A percentile compares a stretch with the other conserved stretches of the same genome.
Evolutionary conservation across 768 basidiomycete species (phyloP).

Genomic region (Naganishia kalamii): DNA sequence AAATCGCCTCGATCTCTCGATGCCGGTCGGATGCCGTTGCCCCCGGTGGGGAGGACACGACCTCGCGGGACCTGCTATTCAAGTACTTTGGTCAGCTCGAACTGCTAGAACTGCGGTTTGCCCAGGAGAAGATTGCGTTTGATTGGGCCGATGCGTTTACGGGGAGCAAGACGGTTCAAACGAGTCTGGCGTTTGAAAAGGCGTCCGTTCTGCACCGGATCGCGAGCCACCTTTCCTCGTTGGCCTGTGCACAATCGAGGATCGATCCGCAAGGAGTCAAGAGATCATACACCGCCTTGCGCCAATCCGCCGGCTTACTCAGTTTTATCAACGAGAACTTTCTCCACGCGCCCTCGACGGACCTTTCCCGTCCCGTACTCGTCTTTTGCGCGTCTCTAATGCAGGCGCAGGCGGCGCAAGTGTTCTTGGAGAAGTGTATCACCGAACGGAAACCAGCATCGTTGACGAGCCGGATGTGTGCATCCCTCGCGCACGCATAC

Average conservation of each 20-base stretch:
- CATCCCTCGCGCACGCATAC: conserved; percentile 77
- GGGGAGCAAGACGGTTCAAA: conserved; percentile 83
- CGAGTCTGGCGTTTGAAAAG: conserved; percentile 96
- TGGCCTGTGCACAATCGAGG: conserved; percentile 64
- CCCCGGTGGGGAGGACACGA: conserved; percentile 81
- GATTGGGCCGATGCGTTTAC: conserved; percentile 96
- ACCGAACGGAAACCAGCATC: conserved; percentile 74
- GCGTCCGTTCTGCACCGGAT: conserved; percentile 96
- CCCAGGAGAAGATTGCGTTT: conserved; percentile 92
- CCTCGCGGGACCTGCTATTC: conserved; percentile 88
- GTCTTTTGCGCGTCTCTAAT: conserved; percentile 84
- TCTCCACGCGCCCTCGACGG: conserved; percentile 90
- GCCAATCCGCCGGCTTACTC: conserved; percentile 88
- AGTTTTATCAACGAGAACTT: conserved; percentile 99
- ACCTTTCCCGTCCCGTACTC: conserved; percentile 87
- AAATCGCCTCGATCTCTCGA: conserved; percentile 76
- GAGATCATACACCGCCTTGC: conserved; percentile 84
- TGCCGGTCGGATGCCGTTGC: conserved; percentile 93
- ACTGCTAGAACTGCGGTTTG: conserved; percentile 89
- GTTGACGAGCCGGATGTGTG: conserved; percentile 74
- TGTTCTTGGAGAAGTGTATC: conserved; percentile 90
- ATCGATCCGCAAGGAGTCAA: conserved; percentile 78
- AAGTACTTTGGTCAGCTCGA: conserved; percentile 99
- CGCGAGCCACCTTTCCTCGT: conserved; percentile 83
- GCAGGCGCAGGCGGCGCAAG: conserved; percentile 87